phyloP scores from a whole-genome alignment of 768 basidiomycete genomes.

The Lactarius deliciosus region DNA sequence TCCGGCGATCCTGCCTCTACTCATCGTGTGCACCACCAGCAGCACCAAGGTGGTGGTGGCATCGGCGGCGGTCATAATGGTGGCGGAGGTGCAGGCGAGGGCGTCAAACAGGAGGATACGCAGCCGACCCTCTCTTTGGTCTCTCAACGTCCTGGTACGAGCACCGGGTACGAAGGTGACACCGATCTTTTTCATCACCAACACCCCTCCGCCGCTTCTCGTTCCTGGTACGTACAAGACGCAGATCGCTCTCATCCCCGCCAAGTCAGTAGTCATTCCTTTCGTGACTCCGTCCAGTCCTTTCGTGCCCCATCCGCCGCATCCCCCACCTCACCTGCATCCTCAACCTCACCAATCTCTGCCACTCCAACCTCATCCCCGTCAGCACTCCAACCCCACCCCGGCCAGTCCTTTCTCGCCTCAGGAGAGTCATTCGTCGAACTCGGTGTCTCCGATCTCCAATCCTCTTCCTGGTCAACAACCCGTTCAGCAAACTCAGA shows the following conservation, averaged over 20 bases:
- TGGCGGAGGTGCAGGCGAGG: conserved; percentile 2
- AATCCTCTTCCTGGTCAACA: conserved; percentile 28
- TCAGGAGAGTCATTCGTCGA: conserved; percentile 47
- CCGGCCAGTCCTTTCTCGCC: conserved; percentile 69
- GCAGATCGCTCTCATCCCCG: conserved; percentile 41
- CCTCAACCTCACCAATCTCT: conserved; percentile 30
- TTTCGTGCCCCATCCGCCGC: conserved; percentile 63
- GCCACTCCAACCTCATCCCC: conserved; percentile 31
- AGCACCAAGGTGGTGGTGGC: conserved; percentile 20
- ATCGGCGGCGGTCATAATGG: neutral
- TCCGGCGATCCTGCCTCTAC: conserved; percentile 26
- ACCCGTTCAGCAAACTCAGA: conserved; percentile 34
- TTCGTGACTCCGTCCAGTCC: conserved; percentile 78
- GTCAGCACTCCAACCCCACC: conserved; percentile 35
- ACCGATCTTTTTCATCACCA: conserved; percentile 36
- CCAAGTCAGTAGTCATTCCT: conserved; percentile 57
- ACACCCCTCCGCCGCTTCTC: conserved; percentile 32
- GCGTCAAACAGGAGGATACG: conserved; percentile 47
- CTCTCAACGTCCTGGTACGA: conserved; percentile 67
- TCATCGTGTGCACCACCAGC: conserved; percentile 11
- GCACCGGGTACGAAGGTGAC: conserved; percentile 65
- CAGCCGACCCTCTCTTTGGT: conserved; percentile 32
- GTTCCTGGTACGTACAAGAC: conserved; percentile 44
- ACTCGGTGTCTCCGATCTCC: conserved; percentile 43
- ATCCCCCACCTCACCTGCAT: conserved; percentile 41